Evolutionary conservation across 352 stramenopile species (phyloP).

Genomic region (Phytophthora sojae): DNA sequence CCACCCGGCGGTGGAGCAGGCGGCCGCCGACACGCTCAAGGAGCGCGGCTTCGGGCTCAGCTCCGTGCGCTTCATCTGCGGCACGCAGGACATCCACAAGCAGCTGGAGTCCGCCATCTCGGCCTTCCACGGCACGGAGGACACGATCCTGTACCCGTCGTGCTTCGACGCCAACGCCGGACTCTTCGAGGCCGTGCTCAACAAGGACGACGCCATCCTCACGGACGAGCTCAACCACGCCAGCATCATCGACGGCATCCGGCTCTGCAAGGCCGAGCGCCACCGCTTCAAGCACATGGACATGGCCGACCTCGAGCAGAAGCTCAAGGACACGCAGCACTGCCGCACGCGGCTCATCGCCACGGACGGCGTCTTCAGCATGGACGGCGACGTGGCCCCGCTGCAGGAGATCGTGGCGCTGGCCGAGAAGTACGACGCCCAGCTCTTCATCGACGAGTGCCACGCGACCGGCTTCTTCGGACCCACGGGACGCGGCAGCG

Average conservation of each 20-base stretch:
- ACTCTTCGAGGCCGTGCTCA: slow-evolving; percentile 92
- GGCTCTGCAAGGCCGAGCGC: slow-evolving; percentile 94
- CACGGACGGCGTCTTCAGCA: slow-evolving; percentile 96
- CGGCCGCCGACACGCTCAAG: slow-evolving; percentile 86
- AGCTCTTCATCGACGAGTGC: slow-evolving; percentile 95
- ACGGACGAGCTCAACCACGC: slow-evolving; percentile 95
- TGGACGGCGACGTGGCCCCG: slow-evolving; percentile 95
- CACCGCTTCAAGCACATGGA: slow-evolving; percentile 95
- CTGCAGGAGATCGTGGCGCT: slow-evolving; percentile 92
- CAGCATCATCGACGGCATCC: slow-evolving; percentile 95
- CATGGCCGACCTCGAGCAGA: slow-evolving; percentile 90
- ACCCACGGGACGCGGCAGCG: slow-evolving; percentile 89
- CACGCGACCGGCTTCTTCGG: slow-evolving; percentile 96
- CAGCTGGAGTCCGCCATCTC: slow-evolving; percentile 89
- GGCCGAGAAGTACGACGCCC: slow-evolving; percentile 93
- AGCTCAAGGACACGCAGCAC: slow-evolving; percentile 91
- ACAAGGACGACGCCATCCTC: slow-evolving; percentile 92
- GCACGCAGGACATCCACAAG: slow-evolving; percentile 96
- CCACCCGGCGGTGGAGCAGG: slow-evolving; percentile 85
- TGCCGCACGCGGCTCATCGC: slow-evolving; percentile 91
- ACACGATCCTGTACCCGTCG: slow-evolving; percentile 94
- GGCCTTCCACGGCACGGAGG: slow-evolving; percentile 94
- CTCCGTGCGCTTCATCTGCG: slow-evolving; percentile 95
- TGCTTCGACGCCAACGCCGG: slow-evolving; percentile 96
- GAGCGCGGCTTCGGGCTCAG: slow-evolving; percentile 91